Evolutionary conservation across 441 rosid genomes (phyloP), one percentile per base, ranked within the genome.

Genomic region (Erodium trifolium): DNA sequence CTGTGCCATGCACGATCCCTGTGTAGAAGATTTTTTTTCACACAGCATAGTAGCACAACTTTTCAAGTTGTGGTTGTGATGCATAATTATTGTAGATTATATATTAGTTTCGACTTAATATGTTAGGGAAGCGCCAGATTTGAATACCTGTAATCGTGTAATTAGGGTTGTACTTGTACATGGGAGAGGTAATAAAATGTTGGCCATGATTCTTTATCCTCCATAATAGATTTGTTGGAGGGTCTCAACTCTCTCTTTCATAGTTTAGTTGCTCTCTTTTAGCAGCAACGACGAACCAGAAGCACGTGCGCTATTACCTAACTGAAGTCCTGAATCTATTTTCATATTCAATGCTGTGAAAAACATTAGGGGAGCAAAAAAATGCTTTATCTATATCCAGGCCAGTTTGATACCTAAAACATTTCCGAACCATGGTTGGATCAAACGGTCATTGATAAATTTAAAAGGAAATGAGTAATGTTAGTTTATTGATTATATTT

Each of bases 1-100:
- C 45, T 3, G 45, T 39, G 45, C 45, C 45, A 39, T 5, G 8
- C 45, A 1, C 2, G 45, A 39, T 39, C 10, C 45, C 45, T 39
- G 0, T 39, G 45, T 43, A 43, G 51, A 43, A 10, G 12, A 37
- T 37, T 37, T 37, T 37, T 39, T 39, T 39, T 39, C 11, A 5
- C 45, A 39, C 45, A 39, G 9, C 45, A 39, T 9, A 39, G 11
- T 39, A 5, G 45, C 27, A 55, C 63, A 55, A 16, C 23, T 55
- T 17, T 55, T 16, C 27, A 55, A 55, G 63, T 55, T 55, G 63
- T 16, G 17, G 14, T 16, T 16, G 63, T 17, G 63, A 53, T 53
- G 60, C 60, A 53, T 53, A 53, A 53, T n/a, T 53, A 14, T 55
- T 55, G 63, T 55, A 55, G 63, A 55, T 5, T 16, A 7, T 55